Evolutionary conservation across 805 yeast genomes (phyloP).

Genomic region (Metschnikowia anglica): DNA sequence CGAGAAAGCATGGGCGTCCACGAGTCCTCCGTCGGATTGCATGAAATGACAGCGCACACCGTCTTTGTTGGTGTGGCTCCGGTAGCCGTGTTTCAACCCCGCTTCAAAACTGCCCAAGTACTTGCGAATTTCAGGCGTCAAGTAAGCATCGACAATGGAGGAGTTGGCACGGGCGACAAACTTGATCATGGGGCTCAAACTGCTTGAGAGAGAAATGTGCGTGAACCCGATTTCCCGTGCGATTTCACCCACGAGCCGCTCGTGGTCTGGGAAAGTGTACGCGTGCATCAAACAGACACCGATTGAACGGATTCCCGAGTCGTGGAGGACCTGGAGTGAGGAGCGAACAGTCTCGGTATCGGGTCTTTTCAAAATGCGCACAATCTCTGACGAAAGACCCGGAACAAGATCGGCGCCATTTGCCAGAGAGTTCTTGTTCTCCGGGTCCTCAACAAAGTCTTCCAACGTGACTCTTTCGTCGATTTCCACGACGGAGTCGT

Average conservation of each 20-base stretch:
- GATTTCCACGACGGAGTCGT: constrained; percentile 74
- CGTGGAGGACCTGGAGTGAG: constrained; percentile 28
- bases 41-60: constrained; percentile 73
- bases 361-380: constrained; percentile 34
- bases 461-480: constrained; percentile 88
- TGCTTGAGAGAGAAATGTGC: constrained; percentile 39
- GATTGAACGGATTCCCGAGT: constrained; percentile 18
- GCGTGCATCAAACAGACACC: constrained; percentile 44
- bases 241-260: constrained; percentile 33
- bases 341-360: constrained; percentile 25
- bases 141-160: constrained; percentile 45
- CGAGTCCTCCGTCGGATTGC: constrained; percentile 97
- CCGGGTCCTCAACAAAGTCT: constrained; percentile 20
- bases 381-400: constrained; percentile 35
- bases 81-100: constrained; percentile 42
- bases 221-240: constrained; percentile 38
- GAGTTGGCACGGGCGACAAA: constrained; percentile 43
- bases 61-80: constrained; percentile 22
- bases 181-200: constrained; percentile 45
- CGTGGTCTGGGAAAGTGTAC: constrained; percentile 42
- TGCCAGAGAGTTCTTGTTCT: constrained; percentile 5
- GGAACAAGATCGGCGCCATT: constrained; percentile 35
- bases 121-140: constrained; percentile 38
- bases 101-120: constrained; percentile 38
- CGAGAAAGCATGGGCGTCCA: constrained; percentile 77